Evolutionary conservation across 2,329 filamentous ascomycete species (phyloP).

Genomic region (Fusarium temperatum): DNA sequence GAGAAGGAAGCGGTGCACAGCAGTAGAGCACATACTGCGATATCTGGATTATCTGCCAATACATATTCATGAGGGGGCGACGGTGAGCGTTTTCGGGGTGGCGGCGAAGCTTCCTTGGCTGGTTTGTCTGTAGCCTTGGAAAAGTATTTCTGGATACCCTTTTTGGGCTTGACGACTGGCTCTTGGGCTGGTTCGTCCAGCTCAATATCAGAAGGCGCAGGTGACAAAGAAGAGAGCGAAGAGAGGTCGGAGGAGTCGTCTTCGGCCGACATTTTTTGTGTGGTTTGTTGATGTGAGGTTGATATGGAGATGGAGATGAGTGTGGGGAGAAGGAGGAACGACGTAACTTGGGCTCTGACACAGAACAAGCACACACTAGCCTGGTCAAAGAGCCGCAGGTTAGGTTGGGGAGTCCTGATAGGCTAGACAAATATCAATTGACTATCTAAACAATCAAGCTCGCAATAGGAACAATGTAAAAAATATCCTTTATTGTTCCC

Average conservation of each 20-base stretch:
- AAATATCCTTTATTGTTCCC: conserved; percentile 15
- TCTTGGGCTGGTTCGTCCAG: conserved; percentile 57
- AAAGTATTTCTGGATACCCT: conserved; percentile 74
- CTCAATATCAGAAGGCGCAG: conserved; percentile 56
- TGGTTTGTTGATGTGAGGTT: conserved; percentile 40
- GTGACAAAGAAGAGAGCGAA: conserved; percentile 61
- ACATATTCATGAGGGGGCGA: conserved; percentile 92
- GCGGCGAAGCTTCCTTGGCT: conserved; percentile 69
- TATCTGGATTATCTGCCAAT: conserved; percentile 88
- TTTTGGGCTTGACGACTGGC: conserved; percentile 58
- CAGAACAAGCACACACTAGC: conserved; percentile 46
- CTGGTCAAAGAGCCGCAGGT: conserved; percentile 45
- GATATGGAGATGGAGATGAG: conserved; percentile 40
- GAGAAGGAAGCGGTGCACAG: neutral
- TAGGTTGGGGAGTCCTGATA: conserved; percentile 45
- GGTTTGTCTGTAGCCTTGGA: conserved; percentile 62
- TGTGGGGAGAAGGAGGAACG: conserved; percentile 46
- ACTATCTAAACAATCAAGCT: conserved; percentile 24
- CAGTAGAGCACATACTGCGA: conserved; percentile 76
- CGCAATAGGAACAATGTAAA: conserved; percentile 19
- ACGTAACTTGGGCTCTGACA: conserved; percentile 42
- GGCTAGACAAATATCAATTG: conserved; percentile 41
- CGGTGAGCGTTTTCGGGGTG: conserved; percentile 79
- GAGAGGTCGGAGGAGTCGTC: conserved; percentile 73
- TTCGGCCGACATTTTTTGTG: conserved; percentile 63